These are phyloP conservation scores for Lentinula aciculospora DNA, from an alignment of 768 basidiomycete species.

Conservation along the genomic window DNA sequence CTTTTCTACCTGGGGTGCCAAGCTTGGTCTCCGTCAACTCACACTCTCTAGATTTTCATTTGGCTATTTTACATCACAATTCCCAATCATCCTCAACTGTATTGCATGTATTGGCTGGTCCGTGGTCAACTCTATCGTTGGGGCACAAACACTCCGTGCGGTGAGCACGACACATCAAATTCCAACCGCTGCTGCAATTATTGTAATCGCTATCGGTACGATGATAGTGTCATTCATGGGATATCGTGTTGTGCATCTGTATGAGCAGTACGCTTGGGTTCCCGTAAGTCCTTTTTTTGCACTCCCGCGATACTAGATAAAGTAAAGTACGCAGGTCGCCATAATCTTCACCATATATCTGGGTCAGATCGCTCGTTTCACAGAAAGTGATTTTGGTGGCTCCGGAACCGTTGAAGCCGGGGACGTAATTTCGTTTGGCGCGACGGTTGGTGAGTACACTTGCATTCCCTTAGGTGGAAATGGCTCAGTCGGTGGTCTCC, in stretches of 20 bases:
- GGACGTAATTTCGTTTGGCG: conserved; percentile 40
- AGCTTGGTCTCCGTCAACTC: conserved; percentile 59
- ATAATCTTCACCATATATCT: not conserved
- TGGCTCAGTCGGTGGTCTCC: not conserved
- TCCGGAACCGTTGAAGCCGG: conserved; percentile 16
- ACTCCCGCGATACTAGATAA: not conserved
- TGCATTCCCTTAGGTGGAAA: conserved; percentile 25
- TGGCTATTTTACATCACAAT: not conserved
- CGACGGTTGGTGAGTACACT: conserved; percentile 49
- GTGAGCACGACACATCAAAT: conserved; percentile 1
- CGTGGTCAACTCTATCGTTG: conserved; percentile 57
- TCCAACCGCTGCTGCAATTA: not conserved
- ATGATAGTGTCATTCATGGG: conserved; percentile 2
- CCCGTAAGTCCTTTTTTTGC: not conserved
- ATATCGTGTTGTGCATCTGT: conserved; percentile 3
- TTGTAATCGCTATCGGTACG: not conserved
- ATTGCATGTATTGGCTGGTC: conserved; percentile 47
- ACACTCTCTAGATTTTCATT: conserved; percentile 28
- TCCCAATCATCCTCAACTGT: not conserved
- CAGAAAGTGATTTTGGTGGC: not conserved
- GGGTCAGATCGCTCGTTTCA: not conserved
- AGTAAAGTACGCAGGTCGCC: not conserved
- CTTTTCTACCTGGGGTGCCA: conserved; percentile 47
- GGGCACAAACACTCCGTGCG: conserved; percentile 36
- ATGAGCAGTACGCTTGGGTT: conserved; percentile 4